These are phyloP conservation scores for Termitomyces sp. DNA, from an alignment of 768 basidiomycete species.

Conservation along the genomic window DNA sequence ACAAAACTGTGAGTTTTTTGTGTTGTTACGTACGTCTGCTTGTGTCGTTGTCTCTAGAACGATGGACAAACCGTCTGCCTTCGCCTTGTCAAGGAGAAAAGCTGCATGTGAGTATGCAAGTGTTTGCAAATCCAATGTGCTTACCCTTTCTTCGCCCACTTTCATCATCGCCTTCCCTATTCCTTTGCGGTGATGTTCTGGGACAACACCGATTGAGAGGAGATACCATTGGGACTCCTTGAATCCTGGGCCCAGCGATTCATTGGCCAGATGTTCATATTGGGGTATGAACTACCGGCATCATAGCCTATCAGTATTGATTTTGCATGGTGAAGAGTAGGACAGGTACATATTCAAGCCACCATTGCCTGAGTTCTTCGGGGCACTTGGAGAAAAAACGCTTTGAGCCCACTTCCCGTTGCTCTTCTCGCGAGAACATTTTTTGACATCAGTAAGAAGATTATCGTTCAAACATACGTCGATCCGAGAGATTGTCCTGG, in stretches of 20 bases:
- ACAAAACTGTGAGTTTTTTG: neutral
- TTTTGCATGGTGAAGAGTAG: neutral
- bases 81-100: constrained; percentile 12
- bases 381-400: constrained; percentile 18
- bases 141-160: constrained; percentile 20
- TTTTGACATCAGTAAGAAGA: neutral
- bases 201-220: constrained; percentile 23
- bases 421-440: constrained; percentile 13
- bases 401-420: constrained; percentile 22
- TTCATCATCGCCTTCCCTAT: constrained; percentile 21
- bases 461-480: constrained; percentile 14
- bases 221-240: constrained; percentile 21
- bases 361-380: constrained; percentile 20
- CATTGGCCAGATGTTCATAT: constrained; percentile 10
- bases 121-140: neutral
- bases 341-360: constrained; percentile 19
- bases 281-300: constrained; percentile 18
- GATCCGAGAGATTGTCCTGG: constrained; percentile 20
- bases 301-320: neutral
- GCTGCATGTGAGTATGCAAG: neutral
- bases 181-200: constrained; percentile 25
- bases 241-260: constrained; percentile 16
- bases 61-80: constrained; percentile 11
- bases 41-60: constrained; percentile 23
- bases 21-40: constrained; percentile 19